These are phyloP conservation scores for Auricularia heimuer DNA, from an alignment of 768 basidiomycete species.

Conservation along the genomic window DNA sequence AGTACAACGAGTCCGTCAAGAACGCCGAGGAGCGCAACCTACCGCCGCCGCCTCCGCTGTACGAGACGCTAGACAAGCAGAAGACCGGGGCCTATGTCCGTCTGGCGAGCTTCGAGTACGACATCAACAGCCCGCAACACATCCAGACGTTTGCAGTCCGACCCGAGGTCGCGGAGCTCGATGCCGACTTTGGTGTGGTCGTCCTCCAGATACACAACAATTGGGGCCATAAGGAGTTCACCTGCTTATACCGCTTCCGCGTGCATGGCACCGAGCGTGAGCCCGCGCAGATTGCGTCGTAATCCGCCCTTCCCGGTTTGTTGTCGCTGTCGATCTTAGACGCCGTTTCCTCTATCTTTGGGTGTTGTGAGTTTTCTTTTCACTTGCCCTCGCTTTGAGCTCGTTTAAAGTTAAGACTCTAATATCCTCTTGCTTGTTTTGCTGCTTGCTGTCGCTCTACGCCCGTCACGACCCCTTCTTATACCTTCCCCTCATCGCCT, in stretches of 20 bases:
- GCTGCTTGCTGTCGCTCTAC: not conserved
- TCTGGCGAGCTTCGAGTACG: slow-evolving; percentile 60
- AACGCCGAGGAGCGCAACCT: slow-evolving; percentile 5
- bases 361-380: not conserved
- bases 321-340: not conserved
- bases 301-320: not conserved
- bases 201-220: slow-evolving; percentile 73
- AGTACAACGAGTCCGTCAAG: slow-evolving; percentile 1
- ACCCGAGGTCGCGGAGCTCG: slow-evolving; percentile 54
- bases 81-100: slow-evolving; percentile 48
- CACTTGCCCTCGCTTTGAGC: not conserved
- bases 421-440: not conserved
- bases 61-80: slow-evolving; percentile 19
- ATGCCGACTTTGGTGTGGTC: slow-evolving; percentile 78
- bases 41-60: slow-evolving; percentile 9
- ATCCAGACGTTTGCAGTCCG: slow-evolving; percentile 77
- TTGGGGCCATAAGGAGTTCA: slow-evolving; percentile 76
- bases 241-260: slow-evolving; percentile 81
- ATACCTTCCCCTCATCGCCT: not conserved
- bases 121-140: slow-evolving; percentile 39
- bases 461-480: not conserved
- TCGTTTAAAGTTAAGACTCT: not conserved
- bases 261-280: slow-evolving; percentile 45
- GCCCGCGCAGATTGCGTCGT: not conserved
- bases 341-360: not conserved